Percentiles rank a stretch among this genome's conserved stretches.
phyloP scores from a whole-genome alignment of 495 filamentous ascomycete species.

The Hypoxylon lienhwacheense region DNA sequence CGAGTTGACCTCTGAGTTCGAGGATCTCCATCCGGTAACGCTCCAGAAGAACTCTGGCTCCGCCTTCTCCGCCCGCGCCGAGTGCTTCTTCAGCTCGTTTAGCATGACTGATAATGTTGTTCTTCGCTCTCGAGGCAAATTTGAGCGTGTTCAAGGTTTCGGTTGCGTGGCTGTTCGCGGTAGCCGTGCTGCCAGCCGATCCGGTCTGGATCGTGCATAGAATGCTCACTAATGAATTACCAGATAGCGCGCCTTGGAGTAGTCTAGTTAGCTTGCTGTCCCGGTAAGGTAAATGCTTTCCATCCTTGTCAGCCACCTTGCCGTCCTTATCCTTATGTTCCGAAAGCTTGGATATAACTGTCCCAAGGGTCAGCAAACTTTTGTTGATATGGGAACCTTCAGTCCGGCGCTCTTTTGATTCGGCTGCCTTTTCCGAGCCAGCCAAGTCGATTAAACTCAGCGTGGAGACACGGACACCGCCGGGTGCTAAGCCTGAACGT shows the following conservation, averaged over 20 bases:
- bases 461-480: constrained; percentile 93
- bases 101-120: constrained; percentile 96
- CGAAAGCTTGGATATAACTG: constrained; percentile 83
- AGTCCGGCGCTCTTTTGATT: constrained; percentile 89
- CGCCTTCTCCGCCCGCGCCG: constrained; percentile 72
- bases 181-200: constrained; percentile 61
- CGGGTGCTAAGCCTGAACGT: constrained; percentile 74
- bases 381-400: constrained; percentile 99
- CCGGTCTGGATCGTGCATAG: constrained; percentile 91
- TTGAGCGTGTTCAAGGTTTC: constrained; percentile 97
- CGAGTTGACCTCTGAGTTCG: constrained; percentile 78
- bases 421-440: constrained; percentile 92
- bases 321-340: constrained; percentile 83
- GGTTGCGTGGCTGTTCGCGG: constrained; percentile 68
- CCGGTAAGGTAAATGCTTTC: constrained; percentile 89
- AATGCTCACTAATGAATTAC: constrained; percentile 93
- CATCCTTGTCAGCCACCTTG: constrained; percentile 73
- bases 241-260: constrained; percentile 89
- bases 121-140: constrained; percentile 94
- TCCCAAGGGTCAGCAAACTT: constrained; percentile 91
- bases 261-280: constrained; percentile 96
- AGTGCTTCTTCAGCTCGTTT: constrained; percentile 92
- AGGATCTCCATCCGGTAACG: constrained; percentile 93
- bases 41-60: constrained; percentile 84
- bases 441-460: constrained; percentile 95